Conservation (phyloP, 2,329 filamentous ascomycete species). For the Penicillium sp. region DNA sequence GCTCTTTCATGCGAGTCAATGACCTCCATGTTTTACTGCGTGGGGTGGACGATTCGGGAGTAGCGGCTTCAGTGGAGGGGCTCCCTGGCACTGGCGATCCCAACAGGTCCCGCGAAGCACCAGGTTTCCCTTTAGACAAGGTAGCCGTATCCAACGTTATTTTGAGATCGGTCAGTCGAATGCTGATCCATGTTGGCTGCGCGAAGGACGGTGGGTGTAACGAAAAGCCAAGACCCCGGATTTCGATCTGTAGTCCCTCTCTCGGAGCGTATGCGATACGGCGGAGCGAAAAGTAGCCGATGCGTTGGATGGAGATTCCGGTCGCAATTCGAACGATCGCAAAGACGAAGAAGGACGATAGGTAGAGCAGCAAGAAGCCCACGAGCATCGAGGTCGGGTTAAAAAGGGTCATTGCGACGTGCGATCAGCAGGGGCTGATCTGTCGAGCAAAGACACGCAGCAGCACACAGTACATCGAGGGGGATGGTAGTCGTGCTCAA, state of each 20-base stretch:
- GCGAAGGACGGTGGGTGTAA: slow-evolving; percentile 94
- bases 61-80: slow-evolving; percentile 33
- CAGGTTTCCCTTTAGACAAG: slow-evolving; percentile 49
- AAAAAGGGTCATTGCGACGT: slow-evolving; percentile 53
- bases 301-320: slow-evolving; percentile 91
- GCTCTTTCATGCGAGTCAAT: slow-evolving; percentile 79
- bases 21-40: slow-evolving; percentile 80
- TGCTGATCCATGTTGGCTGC: slow-evolving; percentile 93
- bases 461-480: slow-evolving; percentile 31
- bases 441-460: slow-evolving; percentile 29
- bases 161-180: slow-evolving; percentile 83
- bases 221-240: slow-evolving; percentile 84
- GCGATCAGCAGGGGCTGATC: slow-evolving; percentile 44
- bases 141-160: slow-evolving; percentile 79
- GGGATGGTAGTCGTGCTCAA: slow-evolving; percentile 13
- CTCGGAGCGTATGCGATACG: slow-evolving; percentile 87
- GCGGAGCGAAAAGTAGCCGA: slow-evolving; percentile 90
- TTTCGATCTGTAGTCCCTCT: slow-evolving; percentile 87
- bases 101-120: slow-evolving; percentile 27
- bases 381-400: slow-evolving; percentile 83
- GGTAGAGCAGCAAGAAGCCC: slow-evolving; percentile 81
- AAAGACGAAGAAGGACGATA: slow-evolving; percentile 91
- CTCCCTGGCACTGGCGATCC: slow-evolving; percentile 31
- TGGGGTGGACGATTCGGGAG: slow-evolving; percentile 26
- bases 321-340: slow-evolving; percentile 91